Base-by-base conservation (phyloP, 73 alveolate species). In the Paramecium pentaurelia region DNA sequence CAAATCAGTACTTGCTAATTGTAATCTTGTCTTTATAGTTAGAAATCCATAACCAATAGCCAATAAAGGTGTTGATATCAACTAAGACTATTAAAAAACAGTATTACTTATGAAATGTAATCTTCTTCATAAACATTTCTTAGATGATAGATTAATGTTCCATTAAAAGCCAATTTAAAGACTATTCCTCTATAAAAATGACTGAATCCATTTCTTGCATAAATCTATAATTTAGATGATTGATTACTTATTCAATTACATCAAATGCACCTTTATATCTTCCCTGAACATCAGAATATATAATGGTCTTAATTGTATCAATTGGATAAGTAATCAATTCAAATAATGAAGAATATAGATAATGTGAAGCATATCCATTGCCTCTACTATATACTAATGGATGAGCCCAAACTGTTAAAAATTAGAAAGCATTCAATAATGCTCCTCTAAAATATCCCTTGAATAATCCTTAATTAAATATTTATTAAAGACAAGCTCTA, bases 361-460 rank as follows among this genome's bases (percentile, higher is more conserved):
- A 54, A 71, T 89, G 88, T 32, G 38, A 20, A 25, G 68, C 18
- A 40, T 42, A 44, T 64, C 93, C 93, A 70, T 77, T 71, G n/a
- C 75, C 75, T 71, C 84, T 40, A 25, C 92, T 71, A 36, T 83
- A 89, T 12, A 89, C 58, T 14, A 89, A 64, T 11, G 94, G 88
- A 71, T 89, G 88, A n/a, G 86, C 86, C 60, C 84, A 64, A 28
- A 58, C 84, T 12, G 86, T 83, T 22, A 64, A 47, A 40, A 89
- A 89, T 60, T 89, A 89, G 71, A 73, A 40, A 5, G 84, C 60
- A 71, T 71, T 71, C 34, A 89, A 45, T 38, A 89, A 71, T 11
- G 94, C 90, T 71, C 94, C 94, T 28, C 94, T 77, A 73, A 89
- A 89, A 73, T 89, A 89, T 47, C 94, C 94, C 42, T n/a, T 89